phyloP scores from a whole-genome alignment of 768 basidiomycete species.

The Trametes elegans region DNA sequence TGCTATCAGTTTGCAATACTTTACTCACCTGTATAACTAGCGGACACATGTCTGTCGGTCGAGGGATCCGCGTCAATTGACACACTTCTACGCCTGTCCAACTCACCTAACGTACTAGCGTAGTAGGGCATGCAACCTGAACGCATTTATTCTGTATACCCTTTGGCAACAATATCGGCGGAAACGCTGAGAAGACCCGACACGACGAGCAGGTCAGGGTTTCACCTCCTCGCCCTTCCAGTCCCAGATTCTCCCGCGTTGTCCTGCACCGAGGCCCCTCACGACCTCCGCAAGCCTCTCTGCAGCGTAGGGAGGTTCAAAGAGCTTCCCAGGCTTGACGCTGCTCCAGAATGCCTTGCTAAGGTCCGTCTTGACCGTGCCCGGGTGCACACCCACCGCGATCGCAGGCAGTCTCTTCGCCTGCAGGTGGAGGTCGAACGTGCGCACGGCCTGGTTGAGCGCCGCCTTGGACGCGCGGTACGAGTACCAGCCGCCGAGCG shows the following conservation, averaged over 20 bases:
- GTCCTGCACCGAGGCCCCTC: conserved; percentile 35
- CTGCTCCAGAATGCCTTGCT: conserved; percentile 53
- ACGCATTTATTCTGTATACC: too few relatives aligned
- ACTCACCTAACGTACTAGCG: too few relatives aligned
- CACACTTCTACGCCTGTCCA: too few relatives aligned
- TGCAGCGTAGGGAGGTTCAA: conserved; percentile 52
- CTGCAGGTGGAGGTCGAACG: conserved; percentile 54
- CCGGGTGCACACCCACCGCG: conserved; percentile 56
- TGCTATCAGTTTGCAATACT: too few relatives aligned
- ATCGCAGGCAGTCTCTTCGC: conserved; percentile 47
- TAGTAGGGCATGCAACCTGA: too few relatives aligned
- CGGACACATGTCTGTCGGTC: too few relatives aligned
- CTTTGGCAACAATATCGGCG: too few relatives aligned
- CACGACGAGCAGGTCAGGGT: too few relatives aligned
- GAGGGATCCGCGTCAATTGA: too few relatives aligned
- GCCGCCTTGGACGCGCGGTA: conserved; percentile 63
- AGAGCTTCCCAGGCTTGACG: conserved; percentile 36
- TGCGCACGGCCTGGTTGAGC: conserved; percentile 61
- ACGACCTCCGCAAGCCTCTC: conserved; percentile 46
- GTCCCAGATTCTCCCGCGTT: conserved; percentile 56
- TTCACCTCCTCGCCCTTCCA: conserved; percentile 52
- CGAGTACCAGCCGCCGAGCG: conserved; percentile 59
- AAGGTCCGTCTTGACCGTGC: conserved; percentile 58
- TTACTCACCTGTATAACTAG: too few relatives aligned
- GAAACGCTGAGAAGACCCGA: too few relatives aligned